These are phyloP conservation scores for Hibiscus mutabilis DNA, from an alignment of 345 rosid genomes.

Conservation along the genomic window DNA sequence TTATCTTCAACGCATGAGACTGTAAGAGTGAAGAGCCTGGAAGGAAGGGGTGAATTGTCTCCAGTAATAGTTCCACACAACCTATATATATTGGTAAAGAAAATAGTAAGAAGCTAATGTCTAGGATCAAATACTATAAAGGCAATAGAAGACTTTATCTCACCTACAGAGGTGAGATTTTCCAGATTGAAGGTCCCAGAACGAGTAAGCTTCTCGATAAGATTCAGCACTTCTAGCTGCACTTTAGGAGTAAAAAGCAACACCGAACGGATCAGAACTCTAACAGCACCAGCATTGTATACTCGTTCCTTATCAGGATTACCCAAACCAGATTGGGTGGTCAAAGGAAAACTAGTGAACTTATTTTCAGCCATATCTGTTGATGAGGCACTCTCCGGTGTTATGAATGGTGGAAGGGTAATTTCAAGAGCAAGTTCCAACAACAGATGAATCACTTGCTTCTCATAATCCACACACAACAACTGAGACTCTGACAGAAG, in stretches of 20 bases:
- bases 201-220: conserved; percentile 76
- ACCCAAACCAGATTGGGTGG: conserved; percentile 15
- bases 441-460: conserved; percentile 85
- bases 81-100: conserved; percentile 37
- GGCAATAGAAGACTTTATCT: conserved; percentile 23
- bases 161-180: conserved; percentile 89
- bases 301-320: conserved; percentile 77
- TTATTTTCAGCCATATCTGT: conserved; percentile 40
- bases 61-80: conserved; percentile 89
- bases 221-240: conserved; percentile 79
- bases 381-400: conserved; percentile 47
- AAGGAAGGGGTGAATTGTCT: conserved; percentile 83
- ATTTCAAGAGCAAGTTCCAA: conserved; percentile 95
- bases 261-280: conserved; percentile 75
- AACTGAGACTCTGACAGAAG: conserved; percentile 86
- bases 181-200: conserved; percentile 90
- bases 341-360: conserved; percentile 26
- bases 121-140: not conserved
- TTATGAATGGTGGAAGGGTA: conserved; percentile 74
- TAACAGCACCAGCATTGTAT: conserved; percentile 83
- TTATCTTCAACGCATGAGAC: conserved; percentile 79
- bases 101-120: conserved; percentile 24
- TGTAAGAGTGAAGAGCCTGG: conserved; percentile 75
- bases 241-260: conserved; percentile 91
- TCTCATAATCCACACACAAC: conserved; percentile 89